Evolutionary conservation across 495 filamentous ascomycete genomes (phyloP).

Genomic region (Xylaria grammica): DNA sequence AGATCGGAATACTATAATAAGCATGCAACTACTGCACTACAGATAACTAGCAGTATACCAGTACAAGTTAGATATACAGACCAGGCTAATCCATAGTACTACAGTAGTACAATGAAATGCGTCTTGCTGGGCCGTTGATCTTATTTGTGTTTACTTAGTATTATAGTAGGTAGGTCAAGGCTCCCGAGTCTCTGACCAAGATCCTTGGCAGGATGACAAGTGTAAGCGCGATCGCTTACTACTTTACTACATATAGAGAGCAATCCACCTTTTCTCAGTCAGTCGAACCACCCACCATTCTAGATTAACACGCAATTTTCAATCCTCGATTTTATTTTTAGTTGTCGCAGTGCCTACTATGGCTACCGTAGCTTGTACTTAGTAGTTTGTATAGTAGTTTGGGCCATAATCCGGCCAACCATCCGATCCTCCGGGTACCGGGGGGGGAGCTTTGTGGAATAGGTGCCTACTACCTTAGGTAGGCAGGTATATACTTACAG

Average conservation of each 20-base stretch:
- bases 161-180: no score
- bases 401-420: not conserved
- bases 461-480: no score
- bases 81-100: no score
- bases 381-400: not conserved
- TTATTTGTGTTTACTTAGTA: constrained; percentile 16
- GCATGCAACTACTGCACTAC: not conserved
- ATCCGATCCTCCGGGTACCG: not conserved
- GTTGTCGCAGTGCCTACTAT: not conserved
- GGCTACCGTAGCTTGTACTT: not conserved
- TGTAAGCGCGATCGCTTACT: constrained; percentile 22
- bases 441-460: not conserved
- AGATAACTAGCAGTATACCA: no score
- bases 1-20: constrained; percentile 22
- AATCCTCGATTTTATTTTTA: constrained; percentile 18
- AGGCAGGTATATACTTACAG: no score
- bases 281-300: constrained; percentile 17
- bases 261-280: not conserved
- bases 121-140: constrained; percentile 1
- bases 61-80: no score
- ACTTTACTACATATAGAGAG: not conserved
- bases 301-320: constrained; percentile 9
- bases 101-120: not conserved
- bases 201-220: constrained; percentile 20
- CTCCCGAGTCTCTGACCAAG: constrained; percentile 1